Evolutionary conservation across 441 rosid genomes (phyloP).

Genomic region (Jatropha multifida): DNA sequence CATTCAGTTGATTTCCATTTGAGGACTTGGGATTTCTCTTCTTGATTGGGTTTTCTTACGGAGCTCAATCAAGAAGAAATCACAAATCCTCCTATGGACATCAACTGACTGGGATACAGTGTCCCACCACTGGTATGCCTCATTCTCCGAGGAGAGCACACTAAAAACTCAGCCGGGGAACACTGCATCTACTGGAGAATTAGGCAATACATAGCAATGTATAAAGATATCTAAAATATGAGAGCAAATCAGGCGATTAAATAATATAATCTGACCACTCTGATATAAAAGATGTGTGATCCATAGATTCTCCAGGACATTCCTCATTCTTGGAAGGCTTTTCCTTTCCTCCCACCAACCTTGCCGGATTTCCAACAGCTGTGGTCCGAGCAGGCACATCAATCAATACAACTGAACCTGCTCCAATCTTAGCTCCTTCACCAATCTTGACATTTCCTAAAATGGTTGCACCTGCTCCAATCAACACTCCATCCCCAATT

Average conservation of each 20-base stretch:
- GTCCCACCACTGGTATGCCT: too few relatives aligned
- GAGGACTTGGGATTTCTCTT: too few relatives aligned
- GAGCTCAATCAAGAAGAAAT: too few relatives aligned
- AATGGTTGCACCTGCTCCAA: conserved; percentile 92
- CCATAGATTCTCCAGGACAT: conserved; percentile 93
- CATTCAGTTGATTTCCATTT: too few relatives aligned
- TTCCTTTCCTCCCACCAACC: conserved; percentile 87
- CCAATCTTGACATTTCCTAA: conserved; percentile 83
- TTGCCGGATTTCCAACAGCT: conserved; percentile 92
- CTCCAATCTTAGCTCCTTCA: conserved; percentile 90
- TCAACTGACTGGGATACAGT: too few relatives aligned
- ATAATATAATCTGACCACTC: conserved; percentile 96
- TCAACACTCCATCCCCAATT: conserved; percentile 89
- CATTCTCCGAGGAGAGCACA: too few relatives aligned
- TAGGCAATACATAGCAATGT: neutral
- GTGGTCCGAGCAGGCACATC: conserved; percentile 76
- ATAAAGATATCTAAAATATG: neutral
- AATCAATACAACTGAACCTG: conserved; percentile 87
- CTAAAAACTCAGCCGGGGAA: too few relatives aligned
- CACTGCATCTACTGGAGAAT: too few relatives aligned
- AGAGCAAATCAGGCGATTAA: conserved; percentile 22
- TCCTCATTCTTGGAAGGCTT: conserved; percentile 62
- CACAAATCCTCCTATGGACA: too few relatives aligned
- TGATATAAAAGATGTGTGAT: conserved; percentile 85
- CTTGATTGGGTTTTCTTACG: too few relatives aligned